A percentile compares a stretch with the other conserved stretches of the same genome.
phyloP scores from a whole-genome alignment of 192 early-diverging fungal genomes.

The Thoreauomyces humboldtii region DNA sequence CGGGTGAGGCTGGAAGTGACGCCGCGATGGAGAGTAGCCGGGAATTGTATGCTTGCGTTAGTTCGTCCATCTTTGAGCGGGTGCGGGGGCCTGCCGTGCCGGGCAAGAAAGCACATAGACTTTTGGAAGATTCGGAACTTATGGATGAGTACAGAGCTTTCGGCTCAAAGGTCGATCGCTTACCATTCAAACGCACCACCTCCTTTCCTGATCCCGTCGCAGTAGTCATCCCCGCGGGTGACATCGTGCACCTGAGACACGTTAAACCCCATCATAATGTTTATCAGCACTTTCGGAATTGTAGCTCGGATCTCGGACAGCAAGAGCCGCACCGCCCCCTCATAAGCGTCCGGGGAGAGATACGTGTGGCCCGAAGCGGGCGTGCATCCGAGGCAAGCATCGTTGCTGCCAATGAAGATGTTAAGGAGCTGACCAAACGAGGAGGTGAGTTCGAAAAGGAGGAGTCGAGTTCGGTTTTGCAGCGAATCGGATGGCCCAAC shows the following conservation, averaged over 20 bases:
- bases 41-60: slow-evolving; percentile 43
- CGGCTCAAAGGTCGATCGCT: background rate
- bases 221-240: slow-evolving; percentile 31
- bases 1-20: slow-evolving; percentile 2
- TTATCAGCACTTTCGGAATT: slow-evolving; percentile 48
- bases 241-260: slow-evolving; percentile 37
- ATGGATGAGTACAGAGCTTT: background rate
- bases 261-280: slow-evolving; percentile 41
- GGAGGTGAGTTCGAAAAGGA: background rate
- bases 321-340: slow-evolving; percentile 5
- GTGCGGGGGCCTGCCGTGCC: slow-evolving; percentile 33
- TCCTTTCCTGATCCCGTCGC: slow-evolving; percentile 19
- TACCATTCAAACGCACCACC: slow-evolving; percentile 34
- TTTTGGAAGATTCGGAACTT: background rate
- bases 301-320: slow-evolving; percentile 10
- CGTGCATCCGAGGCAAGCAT: slow-evolving; percentile 49
- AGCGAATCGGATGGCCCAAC: background rate
- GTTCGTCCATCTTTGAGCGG: slow-evolving; percentile 42
- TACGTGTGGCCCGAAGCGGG: slow-evolving; percentile 10
- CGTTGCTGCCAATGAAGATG: slow-evolving; percentile 60
- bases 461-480: background rate
- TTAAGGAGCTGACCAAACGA: slow-evolving; percentile 38
- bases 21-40: slow-evolving; percentile 35
- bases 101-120: slow-evolving; percentile 31
- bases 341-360: slow-evolving; percentile 23